Base-by-base conservation (phyloP, 1,284 basidiomycete genomes). In the Phenoliferia sp. region DNA sequence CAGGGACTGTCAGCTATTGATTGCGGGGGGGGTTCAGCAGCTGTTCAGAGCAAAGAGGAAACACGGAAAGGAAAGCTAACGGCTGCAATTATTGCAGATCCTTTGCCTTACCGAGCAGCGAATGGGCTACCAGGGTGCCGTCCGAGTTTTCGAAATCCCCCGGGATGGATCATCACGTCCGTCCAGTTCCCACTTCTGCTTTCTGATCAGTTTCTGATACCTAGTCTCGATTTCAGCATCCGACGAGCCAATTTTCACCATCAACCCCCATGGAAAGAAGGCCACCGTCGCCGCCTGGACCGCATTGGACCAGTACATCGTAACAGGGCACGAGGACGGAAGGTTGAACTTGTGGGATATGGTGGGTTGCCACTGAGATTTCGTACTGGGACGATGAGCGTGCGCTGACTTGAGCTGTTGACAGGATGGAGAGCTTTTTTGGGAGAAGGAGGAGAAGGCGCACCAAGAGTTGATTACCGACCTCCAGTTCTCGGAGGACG, bases 81-180 rank as follows among this genome's bases (percentile, higher is more conserved):
- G 36, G 28, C 55, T 31, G 32, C 22, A 48, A 12, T 22, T 6
- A 22, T 26, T 0, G 22, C 85, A 87, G 77, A 84, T 95, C 55
- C 87, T 98, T 35, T 93, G 91, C 77, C 90, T 98, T 75, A 99
- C 96, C 1, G 96, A 99, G 81, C 92, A 96, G 80, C 89, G 96
- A 70, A 94, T 94, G 89, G 95, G 95, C 2, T 82, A 87, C 81
- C 89, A 90, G 39, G 80, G 80, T 71, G 86, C 88, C n/a, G 87
- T 94, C 72, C 88, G 92, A 52, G 89, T 97, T 62, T 98, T 96
- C 80, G 81, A 87, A 72, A 87, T 99, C 79, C 90, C 92, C 81
- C 82, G 88, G 61, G 88, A 90, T 44, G 87, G 85, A 17, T 89
- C 93, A 76, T 87, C 85, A 69, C 92, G 90, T 92, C 75, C 75